Evolutionary conservation across 305 asterid species (phyloP).

Genomic region (Fraxinus greggii): DNA sequence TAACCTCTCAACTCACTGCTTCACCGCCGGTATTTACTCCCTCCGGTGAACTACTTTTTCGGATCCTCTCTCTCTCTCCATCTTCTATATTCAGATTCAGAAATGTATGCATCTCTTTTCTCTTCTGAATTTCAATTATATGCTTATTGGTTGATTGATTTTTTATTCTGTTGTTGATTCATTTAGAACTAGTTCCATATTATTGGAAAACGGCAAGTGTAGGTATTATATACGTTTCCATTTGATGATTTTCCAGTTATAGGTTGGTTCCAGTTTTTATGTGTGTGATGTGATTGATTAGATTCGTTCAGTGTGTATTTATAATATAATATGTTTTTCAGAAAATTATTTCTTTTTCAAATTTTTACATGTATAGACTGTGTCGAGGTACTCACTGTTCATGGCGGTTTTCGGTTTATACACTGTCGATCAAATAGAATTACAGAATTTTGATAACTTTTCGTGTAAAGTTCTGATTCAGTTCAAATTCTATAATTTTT

Average conservation of each 20-base stretch:
- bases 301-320: background rate
- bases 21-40: background rate
- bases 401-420: background rate
- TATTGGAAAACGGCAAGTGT: background rate
- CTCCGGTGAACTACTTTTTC: background rate
- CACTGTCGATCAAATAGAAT: background rate
- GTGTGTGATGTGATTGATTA: background rate
- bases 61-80: background rate
- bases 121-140: background rate
- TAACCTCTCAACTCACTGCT: background rate
- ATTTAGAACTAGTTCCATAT: background rate
- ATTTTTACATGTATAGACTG: background rate
- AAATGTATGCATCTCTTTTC: background rate
- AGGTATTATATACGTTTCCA: background rate
- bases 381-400: background rate
- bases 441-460: background rate
- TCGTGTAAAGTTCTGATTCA: background rate
- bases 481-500: background rate
- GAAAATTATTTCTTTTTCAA: background rate
- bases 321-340: background rate
- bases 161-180: background rate
- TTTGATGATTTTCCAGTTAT: too few relatives aligned
- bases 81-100: background rate
- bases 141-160: background rate
- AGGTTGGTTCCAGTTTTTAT: background rate